Conservation (phyloP, 176 grass and related monocot species). For the Oryza rufipogon region DNA sequence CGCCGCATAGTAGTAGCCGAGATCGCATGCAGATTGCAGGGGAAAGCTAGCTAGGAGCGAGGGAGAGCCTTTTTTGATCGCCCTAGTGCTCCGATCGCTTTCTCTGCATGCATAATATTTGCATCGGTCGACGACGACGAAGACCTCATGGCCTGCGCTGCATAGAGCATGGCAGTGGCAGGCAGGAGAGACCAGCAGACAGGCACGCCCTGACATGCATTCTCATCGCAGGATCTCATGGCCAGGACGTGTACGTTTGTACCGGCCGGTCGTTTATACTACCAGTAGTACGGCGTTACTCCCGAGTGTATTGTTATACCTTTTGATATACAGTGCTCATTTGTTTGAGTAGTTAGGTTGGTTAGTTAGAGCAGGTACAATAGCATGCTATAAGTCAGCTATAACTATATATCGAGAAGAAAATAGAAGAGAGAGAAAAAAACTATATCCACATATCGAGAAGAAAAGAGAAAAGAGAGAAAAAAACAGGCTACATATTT, state of each 20-base stretch:
- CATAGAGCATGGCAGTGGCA: conserved; percentile 8
- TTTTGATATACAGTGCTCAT: not conserved
- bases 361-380: not conserved
- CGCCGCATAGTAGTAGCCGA: no score
- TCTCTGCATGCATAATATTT: conserved; percentile 32
- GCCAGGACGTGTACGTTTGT: not conserved
- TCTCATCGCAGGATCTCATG: no score
- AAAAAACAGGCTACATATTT: no score
- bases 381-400: no score
- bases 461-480: no score
- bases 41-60: no score
- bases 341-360: not conserved
- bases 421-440: no score
- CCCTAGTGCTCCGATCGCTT: conserved; percentile 17
- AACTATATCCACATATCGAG: no score
- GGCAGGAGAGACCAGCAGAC: conserved; percentile 37
- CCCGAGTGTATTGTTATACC: not conserved
- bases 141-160: not conserved
- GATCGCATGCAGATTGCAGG: no score
- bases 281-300: not conserved
- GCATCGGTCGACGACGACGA: not conserved
- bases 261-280: not conserved
- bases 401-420: no score
- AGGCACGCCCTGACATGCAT: conserved; percentile 21
- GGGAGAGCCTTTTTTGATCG: no score